Conservation (phyloP, 257 asterid genomes). For the Lantana camara region DNA sequence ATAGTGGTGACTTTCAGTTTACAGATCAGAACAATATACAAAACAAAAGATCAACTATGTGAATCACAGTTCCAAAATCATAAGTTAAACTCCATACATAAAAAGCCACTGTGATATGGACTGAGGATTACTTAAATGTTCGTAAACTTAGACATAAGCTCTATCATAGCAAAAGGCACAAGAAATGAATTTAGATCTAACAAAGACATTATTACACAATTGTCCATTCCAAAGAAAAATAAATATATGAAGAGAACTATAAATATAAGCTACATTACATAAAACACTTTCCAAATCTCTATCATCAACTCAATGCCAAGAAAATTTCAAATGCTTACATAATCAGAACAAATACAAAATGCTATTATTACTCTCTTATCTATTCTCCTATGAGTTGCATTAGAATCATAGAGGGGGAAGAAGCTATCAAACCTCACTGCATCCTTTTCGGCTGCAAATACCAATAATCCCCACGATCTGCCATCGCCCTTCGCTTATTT, state of each 20-base stretch:
- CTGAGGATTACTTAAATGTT: background rate
- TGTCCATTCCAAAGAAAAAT: no score
- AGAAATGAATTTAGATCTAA: background rate
- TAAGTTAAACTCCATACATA: background rate
- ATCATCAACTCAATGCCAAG: slow-evolving; percentile 21
- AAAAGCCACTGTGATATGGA: background rate
- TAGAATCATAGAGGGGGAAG: slow-evolving; percentile 27
- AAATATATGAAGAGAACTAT: no score
- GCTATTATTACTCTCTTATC: slow-evolving; percentile 29
- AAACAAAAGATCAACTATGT: background rate
- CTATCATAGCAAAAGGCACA: background rate
- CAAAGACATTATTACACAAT: background rate
- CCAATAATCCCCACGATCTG: slow-evolving; percentile 7
- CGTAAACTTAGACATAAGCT: background rate
- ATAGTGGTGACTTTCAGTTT: background rate
- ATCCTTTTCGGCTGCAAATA: slow-evolving; percentile 27
- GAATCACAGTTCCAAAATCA: background rate
- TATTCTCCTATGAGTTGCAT: slow-evolving; percentile 23
- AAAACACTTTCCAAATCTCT: slow-evolving; percentile 8
- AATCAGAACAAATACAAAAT: slow-evolving; percentile 25
- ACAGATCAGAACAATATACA: background rate
- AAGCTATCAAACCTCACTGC: slow-evolving; percentile 19
- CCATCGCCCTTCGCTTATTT: slow-evolving; percentile 35
- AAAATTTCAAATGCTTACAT: slow-evolving; percentile 18
- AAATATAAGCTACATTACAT: background rate